Conservation (phyloP, 2,329 filamentous ascomycete genomes). For the Escovopsis sp. region DNA sequence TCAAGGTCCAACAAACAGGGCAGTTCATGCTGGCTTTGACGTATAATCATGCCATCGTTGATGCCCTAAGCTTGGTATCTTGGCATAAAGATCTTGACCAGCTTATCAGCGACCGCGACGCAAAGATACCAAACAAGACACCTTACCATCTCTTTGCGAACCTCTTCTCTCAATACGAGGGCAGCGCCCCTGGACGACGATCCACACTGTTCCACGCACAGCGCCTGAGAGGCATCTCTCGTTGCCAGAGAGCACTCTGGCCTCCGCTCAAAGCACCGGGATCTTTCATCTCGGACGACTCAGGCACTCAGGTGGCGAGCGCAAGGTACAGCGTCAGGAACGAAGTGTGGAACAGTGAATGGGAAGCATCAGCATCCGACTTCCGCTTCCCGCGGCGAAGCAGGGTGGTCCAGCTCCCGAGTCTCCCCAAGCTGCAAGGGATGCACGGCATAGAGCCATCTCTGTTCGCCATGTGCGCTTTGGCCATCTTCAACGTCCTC, state of each 20-base stretch:
- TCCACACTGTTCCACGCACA: conserved; percentile 17
- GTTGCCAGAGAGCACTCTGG: conserved; percentile 17
- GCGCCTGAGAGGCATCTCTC: conserved; percentile 21
- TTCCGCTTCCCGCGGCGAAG: conserved; percentile 18
- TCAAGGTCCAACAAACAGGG: conserved; percentile 8
- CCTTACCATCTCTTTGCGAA: conserved; percentile 19
- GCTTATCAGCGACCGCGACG: conserved; percentile 11
- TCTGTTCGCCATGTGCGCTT: conserved; percentile 17
- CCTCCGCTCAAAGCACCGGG: conserved; percentile 18
- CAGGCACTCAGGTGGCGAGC: conserved; percentile 6
- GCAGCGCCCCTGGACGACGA: conserved; percentile 14
- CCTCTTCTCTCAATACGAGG: conserved; percentile 16
- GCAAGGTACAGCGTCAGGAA: conserved; percentile 12
- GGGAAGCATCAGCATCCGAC: conserved; percentile 10
- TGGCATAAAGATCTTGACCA: conserved; percentile 20
- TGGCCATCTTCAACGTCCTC: conserved; percentile 20
- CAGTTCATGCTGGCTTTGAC: conserved; percentile 14
- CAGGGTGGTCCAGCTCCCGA: conserved; percentile 15
- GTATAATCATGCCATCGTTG: conserved; percentile 22
- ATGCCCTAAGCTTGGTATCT: conserved; percentile 19
- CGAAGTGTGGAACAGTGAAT: conserved; percentile 16
- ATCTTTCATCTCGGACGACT: conserved; percentile 20
- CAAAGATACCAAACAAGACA: conserved; percentile 10
- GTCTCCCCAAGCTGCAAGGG: conserved; percentile 11
- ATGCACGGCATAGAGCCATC: conserved; percentile 12